Conservation (phyloP, 2,329 filamentous ascomycete species). For the Penicillium polonicum region DNA sequence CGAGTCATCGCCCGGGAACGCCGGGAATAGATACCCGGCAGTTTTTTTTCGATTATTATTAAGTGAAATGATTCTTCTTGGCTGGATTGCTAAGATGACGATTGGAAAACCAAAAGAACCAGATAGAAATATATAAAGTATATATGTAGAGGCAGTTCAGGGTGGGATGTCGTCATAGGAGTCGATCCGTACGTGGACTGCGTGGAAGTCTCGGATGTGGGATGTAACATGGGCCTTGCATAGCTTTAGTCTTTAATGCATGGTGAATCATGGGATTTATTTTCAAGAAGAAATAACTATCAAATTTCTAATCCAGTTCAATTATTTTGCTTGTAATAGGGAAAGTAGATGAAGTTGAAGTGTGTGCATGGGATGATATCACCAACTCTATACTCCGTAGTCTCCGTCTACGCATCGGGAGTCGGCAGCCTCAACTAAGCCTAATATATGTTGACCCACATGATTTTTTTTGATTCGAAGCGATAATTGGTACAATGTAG, state of each 20-base stretch:
- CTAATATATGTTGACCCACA: not conserved
- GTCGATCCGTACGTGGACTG: conserved; percentile 4
- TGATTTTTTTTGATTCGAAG: not conserved
- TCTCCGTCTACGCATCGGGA: not conserved
- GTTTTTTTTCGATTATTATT: not conserved
- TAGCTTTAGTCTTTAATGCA: not conserved
- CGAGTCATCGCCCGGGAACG: conserved; percentile 12
- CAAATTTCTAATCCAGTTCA: not conserved
- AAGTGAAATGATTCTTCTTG: not conserved
- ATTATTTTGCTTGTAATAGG: not conserved
- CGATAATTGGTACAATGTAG: conserved; percentile 3
- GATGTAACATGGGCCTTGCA: conserved; percentile 14
- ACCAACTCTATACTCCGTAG: conserved; percentile 2
- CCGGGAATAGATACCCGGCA: not conserved
- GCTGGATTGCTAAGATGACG: not conserved
- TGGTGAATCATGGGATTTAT: conserved; percentile 3
- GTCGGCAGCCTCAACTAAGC: not conserved
- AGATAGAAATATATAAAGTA: not conserved
- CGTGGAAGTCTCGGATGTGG: conserved; percentile 16
- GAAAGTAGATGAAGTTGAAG: not conserved
- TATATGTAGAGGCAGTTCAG: not conserved
- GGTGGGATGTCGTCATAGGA: conserved; percentile 14
- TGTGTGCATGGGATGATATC: conserved; percentile 14
- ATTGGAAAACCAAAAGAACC: not conserved
- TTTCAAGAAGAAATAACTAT: not conserved